Percentiles rank a stretch among this genome's conserved stretches.
phyloP scores from a whole-genome alignment of 495 filamentous ascomycete species.

The Neurospora cerealis region DNA sequence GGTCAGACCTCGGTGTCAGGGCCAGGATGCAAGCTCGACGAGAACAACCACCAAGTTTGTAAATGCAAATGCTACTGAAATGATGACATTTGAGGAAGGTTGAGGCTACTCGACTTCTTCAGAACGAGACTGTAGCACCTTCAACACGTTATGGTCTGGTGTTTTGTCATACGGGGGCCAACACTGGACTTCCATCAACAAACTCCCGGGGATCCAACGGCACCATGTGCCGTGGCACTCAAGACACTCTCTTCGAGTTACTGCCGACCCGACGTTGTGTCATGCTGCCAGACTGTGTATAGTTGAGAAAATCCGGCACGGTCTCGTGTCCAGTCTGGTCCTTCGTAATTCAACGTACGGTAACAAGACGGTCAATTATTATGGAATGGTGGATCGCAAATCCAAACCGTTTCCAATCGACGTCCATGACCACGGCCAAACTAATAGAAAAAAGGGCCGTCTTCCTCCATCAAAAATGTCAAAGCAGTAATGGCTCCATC shows the following conservation, averaged over 20 bases:
- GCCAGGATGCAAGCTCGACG: background rate
- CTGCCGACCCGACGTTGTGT: background rate
- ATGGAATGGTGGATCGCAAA: background rate
- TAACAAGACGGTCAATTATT: background rate
- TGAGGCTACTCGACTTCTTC: background rate
- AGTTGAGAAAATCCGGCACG: background rate
- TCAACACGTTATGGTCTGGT: background rate
- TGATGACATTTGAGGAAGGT: background rate
- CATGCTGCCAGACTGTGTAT: background rate
- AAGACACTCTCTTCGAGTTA: background rate
- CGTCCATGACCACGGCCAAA: background rate
- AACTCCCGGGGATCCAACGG: background rate
- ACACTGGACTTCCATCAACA: background rate
- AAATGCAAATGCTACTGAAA: background rate
- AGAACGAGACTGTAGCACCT: background rate
- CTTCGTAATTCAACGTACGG: background rate
- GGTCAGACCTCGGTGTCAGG: background rate
- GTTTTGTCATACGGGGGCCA: background rate
- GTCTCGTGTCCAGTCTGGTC: background rate
- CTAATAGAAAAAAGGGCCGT: background rate
- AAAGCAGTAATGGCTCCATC: background rate
- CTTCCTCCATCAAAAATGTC: background rate
- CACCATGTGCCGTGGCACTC: background rate
- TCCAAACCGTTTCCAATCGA: background rate
- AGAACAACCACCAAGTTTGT: background rate